Evolutionary conservation across 306 rosid species (phyloP), one percentile per base, ranked within the genome.

Genomic region (Acacia acuminata): DNA sequence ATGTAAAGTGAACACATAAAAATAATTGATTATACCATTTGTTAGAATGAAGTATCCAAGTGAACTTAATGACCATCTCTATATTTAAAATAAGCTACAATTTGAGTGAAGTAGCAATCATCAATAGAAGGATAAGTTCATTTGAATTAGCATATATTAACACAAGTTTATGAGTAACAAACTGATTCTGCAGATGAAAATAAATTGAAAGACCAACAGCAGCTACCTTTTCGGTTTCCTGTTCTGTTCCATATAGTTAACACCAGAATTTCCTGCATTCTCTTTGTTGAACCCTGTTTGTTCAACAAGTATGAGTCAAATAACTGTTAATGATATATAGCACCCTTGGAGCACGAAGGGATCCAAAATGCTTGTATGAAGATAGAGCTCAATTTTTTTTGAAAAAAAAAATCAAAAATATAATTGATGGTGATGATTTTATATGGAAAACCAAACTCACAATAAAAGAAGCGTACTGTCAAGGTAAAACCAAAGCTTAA

Each of bases 201-300:
- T 61, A 40, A 43, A 71, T 43, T 36, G 56, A 69, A 60, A 66
- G 82, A 75, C 79, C 77, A 81, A 48, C 73, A 85, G 66, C 82
- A 79, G 60, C 87, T 84, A 96, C 98, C 92, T 91, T 88, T 83
- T 88, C 10, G 48, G 81, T 86, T 85, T 86, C 81, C 75, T 86
- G 82, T 70, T 87, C 65, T 87, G 90, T 76, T 86, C 84, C 71
- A 80, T 34, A 61, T 86, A 85, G 85, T 69, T 75, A 58, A 47
- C 17, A 38, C 85, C 85, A 77, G 73, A 82, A 76, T 83, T 82
- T 71, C 85, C 91, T 34, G 84, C 79, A 65, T 63, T 87, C 79
- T 85, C 89, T 77, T 82, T 85, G 79, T 36, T 80, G 50, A 60
- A 79, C 76, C 97, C 99, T 93, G 96, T 64, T 63, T 85, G 38